These are phyloP conservation scores for Serendipita sp. DNA, from an alignment of 768 basidiomycete species.

Conservation along the genomic window DNA sequence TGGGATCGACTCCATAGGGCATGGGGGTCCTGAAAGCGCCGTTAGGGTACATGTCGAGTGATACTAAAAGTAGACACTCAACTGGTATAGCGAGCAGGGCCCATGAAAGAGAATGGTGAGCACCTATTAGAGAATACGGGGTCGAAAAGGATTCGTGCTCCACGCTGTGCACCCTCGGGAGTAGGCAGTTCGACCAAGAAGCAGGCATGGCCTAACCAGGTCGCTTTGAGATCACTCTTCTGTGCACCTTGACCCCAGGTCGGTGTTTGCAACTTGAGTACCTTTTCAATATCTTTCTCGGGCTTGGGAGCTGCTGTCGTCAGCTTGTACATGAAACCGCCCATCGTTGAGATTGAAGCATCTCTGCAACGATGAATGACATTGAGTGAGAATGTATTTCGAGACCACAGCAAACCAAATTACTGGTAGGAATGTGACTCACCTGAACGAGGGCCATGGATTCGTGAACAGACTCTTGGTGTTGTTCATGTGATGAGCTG, in stretches of 20 bases:
- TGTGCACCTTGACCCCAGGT: conserved; percentile 15
- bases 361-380: not conserved
- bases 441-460: conserved; percentile 3
- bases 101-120: conserved; percentile 29
- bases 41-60: not conserved
- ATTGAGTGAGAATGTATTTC: conserved; percentile 28
- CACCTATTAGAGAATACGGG: conserved; percentile 34
- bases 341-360: not conserved
- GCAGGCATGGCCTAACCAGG: conserved; percentile 42
- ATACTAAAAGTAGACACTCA: conserved; percentile 18
- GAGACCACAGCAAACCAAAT: conserved; percentile 59
- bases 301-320: not conserved
- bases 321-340: not conserved
- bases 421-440: no score
- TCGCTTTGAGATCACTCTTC: conserved; percentile 25
- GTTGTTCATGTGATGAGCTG: not conserved
- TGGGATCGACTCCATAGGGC: conserved; percentile 38
- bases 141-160: conserved; percentile 36
- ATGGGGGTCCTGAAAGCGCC: conserved; percentile 29
- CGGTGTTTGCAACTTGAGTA: conserved; percentile 9
- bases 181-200: conserved; percentile 36
- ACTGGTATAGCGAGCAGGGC: conserved; percentile 34
- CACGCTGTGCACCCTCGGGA: conserved; percentile 17
- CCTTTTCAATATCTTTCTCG: not conserved
- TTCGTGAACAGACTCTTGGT: conserved; percentile 2